phyloP scores from a whole-genome alignment of 2,329 filamentous ascomycete species.

The Setomelanomma holmii region DNA sequence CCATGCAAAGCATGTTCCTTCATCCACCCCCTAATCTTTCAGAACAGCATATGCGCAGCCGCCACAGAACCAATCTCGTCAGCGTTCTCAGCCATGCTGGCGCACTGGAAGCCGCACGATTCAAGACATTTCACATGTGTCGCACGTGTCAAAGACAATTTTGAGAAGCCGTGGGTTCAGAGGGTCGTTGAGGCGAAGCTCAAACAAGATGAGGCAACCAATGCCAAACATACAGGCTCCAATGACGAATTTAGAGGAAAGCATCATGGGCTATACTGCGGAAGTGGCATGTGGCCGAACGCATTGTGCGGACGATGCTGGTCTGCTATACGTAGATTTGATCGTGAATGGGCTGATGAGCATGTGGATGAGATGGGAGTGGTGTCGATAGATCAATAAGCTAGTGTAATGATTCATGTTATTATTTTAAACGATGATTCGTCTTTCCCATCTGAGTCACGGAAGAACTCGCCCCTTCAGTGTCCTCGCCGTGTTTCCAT shows the following conservation, averaged over 20 bases:
- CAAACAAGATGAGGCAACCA: neutral
- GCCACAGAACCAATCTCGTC: too few species aligned
- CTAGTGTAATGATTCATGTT: too few species aligned
- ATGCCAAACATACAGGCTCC: too few species aligned
- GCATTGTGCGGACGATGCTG: neutral
- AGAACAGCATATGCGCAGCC: too few species aligned
- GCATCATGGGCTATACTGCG: neutral
- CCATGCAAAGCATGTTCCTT: too few species aligned
- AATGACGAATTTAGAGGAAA: neutral
- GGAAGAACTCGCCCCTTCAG: too few species aligned
- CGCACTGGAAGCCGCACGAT: neutral
- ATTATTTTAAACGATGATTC: too few species aligned
- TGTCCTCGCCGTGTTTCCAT: too few species aligned
- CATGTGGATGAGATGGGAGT: neutral
- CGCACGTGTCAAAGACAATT: neutral
- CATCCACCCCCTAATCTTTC: too few species aligned
- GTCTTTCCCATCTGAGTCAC: too few species aligned
- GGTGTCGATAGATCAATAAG: too few species aligned
- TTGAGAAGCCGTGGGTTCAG: neutral
- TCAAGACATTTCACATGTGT: neutral
- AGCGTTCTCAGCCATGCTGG: too few species aligned
- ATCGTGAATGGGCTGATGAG: neutral
- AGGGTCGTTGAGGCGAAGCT: neutral
- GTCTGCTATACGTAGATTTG: neutral
- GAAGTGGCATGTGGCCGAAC: neutral